phyloP scores from a whole-genome alignment of 768 basidiomycete species.

The Antrodiella citrinella region DNA sequence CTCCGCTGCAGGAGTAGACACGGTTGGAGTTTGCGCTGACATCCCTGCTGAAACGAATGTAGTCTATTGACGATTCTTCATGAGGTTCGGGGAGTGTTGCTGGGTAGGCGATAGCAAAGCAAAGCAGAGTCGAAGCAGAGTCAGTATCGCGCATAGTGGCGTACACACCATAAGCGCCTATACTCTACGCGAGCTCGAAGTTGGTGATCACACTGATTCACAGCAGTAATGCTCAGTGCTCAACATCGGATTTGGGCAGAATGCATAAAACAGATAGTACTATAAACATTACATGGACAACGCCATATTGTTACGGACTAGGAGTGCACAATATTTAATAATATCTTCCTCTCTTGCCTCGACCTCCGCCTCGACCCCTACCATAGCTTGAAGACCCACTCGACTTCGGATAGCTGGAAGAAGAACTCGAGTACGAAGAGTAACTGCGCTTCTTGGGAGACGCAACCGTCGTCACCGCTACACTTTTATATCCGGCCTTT shows the following conservation, averaged over 20 bases:
- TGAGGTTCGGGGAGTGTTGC: too few relatives aligned
- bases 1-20: conserved; percentile 14
- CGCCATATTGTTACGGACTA: too few relatives aligned
- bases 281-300: background rate
- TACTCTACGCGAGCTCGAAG: too few relatives aligned
- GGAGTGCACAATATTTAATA: too few relatives aligned
- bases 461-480: conserved; percentile 1
- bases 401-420: background rate
- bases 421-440: conserved; percentile 4
- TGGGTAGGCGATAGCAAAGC: too few relatives aligned
- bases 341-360: conserved; percentile 1
- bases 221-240: too few relatives aligned
- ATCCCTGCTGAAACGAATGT: background rate
- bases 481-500: conserved; percentile 25
- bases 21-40: conserved; percentile 5
- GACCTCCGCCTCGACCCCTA: conserved; percentile 2
- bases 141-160: too few relatives aligned
- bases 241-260: too few relatives aligned
- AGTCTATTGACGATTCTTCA: background rate
- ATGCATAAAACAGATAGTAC: background rate
- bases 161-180: too few relatives aligned
- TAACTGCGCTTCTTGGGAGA: conserved; percentile 16
- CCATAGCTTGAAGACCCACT: background rate
- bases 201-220: too few relatives aligned
- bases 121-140: too few relatives aligned